Conservation (phyloP, 108 stramenopile species). For the Parmales sp. region DNA sequence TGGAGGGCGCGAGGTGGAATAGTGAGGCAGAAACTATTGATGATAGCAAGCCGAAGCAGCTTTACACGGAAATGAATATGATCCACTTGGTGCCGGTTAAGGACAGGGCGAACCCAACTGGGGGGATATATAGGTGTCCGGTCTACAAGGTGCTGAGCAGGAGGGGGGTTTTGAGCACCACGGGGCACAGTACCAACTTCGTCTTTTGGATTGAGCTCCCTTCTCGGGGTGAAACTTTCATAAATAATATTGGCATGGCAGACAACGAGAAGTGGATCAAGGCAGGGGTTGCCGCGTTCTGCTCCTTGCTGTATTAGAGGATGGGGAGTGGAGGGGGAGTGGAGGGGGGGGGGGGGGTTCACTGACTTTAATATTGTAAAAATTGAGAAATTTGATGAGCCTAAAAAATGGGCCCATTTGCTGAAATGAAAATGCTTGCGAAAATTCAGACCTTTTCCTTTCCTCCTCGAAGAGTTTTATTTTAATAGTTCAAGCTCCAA, state of each 20-base stretch:
- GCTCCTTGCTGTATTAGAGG: slow-evolving; percentile 39
- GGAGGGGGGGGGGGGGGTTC: not conserved
- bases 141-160: slow-evolving; percentile 5
- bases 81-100: slow-evolving; percentile 39
- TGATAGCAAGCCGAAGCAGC: slow-evolving; percentile 45
- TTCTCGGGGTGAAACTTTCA: slow-evolving; percentile 19
- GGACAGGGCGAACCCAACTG: slow-evolving; percentile 19
- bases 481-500: no score
- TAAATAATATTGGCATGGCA: slow-evolving; percentile 36
- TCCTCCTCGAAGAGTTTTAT: no score
- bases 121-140: slow-evolving; percentile 32
- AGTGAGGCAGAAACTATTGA: slow-evolving; percentile 17
- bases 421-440: no score
- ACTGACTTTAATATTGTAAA: no score
- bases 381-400: no score
- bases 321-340: not conserved
- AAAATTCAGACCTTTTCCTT: no score
- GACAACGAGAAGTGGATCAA: slow-evolving; percentile 51
- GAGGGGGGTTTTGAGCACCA: slow-evolving; percentile 40
- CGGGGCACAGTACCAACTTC: slow-evolving; percentile 57
- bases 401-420: no score
- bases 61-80: slow-evolving; percentile 45
- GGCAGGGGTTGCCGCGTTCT: slow-evolving; percentile 51
- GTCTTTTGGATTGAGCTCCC: slow-evolving; percentile 47
- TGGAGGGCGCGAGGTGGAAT: slow-evolving; percentile 57